Conservation (phyloP, 345 rosid genomes). For the Conringia planisiliqua region DNA sequence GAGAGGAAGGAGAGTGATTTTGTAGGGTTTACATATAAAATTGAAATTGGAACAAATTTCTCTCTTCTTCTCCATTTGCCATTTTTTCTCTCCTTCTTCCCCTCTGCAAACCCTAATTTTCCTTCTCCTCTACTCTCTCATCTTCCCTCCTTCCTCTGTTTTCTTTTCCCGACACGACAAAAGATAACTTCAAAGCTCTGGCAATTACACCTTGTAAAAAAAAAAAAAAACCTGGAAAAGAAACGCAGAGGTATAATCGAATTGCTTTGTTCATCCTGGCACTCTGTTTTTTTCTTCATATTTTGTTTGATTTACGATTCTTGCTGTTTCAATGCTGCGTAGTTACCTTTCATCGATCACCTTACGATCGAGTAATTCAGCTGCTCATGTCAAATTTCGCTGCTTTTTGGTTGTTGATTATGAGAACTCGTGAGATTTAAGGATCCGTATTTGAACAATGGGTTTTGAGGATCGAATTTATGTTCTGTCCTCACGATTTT, state of each 20-base stretch:
- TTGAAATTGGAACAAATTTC: slow-evolving; percentile 5
- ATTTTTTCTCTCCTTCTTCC: slow-evolving; percentile 3
- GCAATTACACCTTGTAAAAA: neutral
- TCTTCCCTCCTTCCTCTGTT: neutral
- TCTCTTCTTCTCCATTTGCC: slow-evolving; percentile 24
- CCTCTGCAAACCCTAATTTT: slow-evolving; percentile 34
- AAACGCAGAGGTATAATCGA: neutral
- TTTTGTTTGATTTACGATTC: neutral
- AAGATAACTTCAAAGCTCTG: slow-evolving; percentile 7
- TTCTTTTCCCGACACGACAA: neutral
- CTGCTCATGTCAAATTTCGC: neutral
- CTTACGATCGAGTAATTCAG: neutral
- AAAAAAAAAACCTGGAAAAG: neutral
- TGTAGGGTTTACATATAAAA: slow-evolving; percentile 38
- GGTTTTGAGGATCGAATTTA: neutral
- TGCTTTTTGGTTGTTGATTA: neutral
- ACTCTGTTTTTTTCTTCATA: slow-evolving; percentile 6
- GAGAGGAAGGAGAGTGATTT: neutral
- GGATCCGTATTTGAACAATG: neutral
- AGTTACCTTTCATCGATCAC: neutral
- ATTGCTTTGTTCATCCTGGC: neutral
- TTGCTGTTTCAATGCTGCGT: slow-evolving; percentile 1
- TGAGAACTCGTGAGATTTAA: neutral
- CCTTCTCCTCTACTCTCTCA: slow-evolving; percentile 14
- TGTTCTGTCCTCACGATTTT: neutral